phyloP scores from a whole-genome alignment of 805 yeast species.

The Brettanomyces nanus region DNA sequence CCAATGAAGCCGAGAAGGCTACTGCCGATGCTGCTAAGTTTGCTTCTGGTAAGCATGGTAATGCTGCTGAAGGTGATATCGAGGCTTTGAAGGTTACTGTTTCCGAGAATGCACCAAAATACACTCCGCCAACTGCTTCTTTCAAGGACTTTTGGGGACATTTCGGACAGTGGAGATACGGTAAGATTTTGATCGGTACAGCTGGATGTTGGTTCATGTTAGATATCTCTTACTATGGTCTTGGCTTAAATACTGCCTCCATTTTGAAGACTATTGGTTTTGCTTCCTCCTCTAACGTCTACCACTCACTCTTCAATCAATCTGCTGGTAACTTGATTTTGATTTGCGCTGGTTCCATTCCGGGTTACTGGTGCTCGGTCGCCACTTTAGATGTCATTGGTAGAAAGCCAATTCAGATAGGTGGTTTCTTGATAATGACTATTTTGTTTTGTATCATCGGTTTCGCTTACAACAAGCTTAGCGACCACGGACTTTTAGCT shows the following conservation, averaged over 20 bases:
- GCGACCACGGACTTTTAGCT: constrained; percentile 62
- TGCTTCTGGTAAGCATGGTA: constrained; percentile 41
- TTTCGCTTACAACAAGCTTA: constrained; percentile 68
- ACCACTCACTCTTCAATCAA: constrained; percentile 60
- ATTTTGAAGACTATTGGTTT: constrained; percentile 80
- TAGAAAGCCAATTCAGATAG: constrained; percentile 74
- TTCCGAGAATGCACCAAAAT: constrained; percentile 25
- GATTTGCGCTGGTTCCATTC: constrained; percentile 90
- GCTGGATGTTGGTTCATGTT: constrained; percentile 88
- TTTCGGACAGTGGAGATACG: constrained; percentile 80
- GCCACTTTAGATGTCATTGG: constrained; percentile 77
- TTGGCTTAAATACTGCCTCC: constrained; percentile 72
- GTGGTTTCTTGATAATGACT: constrained; percentile 69
- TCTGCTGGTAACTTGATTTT: constrained; percentile 91
- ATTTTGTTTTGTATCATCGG: constrained; percentile 71
- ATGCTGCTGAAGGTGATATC: constrained; percentile 37
- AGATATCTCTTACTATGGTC: constrained; percentile 88
- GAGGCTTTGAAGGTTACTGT: constrained; percentile 39
- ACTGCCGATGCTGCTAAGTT: constrained; percentile 49
- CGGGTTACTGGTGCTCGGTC: constrained; percentile 86
- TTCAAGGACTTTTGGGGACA: constrained; percentile 63
- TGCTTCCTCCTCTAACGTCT: constrained; percentile 64
- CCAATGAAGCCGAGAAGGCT: constrained; percentile 47
- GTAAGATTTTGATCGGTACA: constrained; percentile 77
- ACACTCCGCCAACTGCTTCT: constrained; percentile 74